Evolutionary conservation across 2,329 filamentous ascomycete genomes (phyloP), one percentile per base, ranked within the genome.

Genomic region (Ceratocystis lukuohia): DNA sequence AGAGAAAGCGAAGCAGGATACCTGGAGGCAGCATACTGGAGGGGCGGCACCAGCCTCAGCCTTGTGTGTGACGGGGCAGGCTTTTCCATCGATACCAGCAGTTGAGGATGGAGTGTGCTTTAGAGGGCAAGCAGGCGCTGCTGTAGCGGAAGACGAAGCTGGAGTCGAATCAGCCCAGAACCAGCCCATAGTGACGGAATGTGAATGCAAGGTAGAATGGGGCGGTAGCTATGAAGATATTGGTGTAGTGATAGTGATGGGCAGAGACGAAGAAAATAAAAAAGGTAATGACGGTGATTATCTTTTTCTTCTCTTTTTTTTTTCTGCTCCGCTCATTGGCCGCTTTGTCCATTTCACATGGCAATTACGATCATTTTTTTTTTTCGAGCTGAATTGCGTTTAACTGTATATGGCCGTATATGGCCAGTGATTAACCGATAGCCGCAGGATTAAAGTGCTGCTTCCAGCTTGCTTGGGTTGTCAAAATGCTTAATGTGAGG

Each of bases 121-220:
- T 33, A 66, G 25, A 12, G 66, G 63, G 59, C 66, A 65, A 28
- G 45, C 53, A 7, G 66, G 48, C 5, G 69, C 30, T 8, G 66
- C n/a, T 41, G 62, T 30, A 25, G 15, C 8, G 5, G 64, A 67
- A 62, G 69, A 46, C n/a, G 74, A 69, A 22, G 75, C 70, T 65
- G 78, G 72, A 59, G 75, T 63, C 67, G 75, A 69, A 69, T 85
- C 83, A 68, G 82, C 80, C 83, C 83, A 86, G 71, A 86, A 86
- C 83, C 83, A 85, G 70, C 83, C 83, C 83, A 85, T 86, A 67
- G 46, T 69, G 68, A 53, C 2, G 33, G 56, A 70, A 62, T 64
- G 61, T 28, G 44, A 65, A 48, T 63, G 41, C 57, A 15, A 28
- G 61, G 28, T 59, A 68, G 62, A 61, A 25, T 66, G 10, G 61